These are phyloP conservation scores for Aureobasidium sp. DNA, from an alignment of 2,329 filamentous ascomycete species.

Conservation along the genomic window DNA sequence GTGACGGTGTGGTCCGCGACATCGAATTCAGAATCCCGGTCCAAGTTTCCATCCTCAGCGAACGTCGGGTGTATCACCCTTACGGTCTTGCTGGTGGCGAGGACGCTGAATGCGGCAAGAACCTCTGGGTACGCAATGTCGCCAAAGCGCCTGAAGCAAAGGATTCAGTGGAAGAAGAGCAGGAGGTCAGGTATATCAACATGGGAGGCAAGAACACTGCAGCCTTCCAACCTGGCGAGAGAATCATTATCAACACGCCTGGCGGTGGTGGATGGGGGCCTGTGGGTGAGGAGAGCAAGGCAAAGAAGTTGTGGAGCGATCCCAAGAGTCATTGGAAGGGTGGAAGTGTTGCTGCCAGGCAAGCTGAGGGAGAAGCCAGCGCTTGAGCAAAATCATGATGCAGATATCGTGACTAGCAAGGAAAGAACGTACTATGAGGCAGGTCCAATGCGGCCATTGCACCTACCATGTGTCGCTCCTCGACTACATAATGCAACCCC, in stretches of 20 bases:
- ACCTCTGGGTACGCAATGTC: conserved; percentile 77
- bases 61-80: conserved; percentile 66
- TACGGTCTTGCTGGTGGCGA: conserved; percentile 80
- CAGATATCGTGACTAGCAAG: too few relatives aligned
- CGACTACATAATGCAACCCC: too few relatives aligned
- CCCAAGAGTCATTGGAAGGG: conserved; percentile 51
- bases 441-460: too few relatives aligned
- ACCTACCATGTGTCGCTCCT: too few relatives aligned
- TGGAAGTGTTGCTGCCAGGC: conserved; percentile 48
- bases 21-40: conserved; percentile 75
- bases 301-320: conserved; percentile 42
- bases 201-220: conserved; percentile 74
- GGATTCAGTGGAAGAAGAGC: conserved; percentile 17
- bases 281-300: conserved; percentile 48
- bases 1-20: conserved; percentile 67
- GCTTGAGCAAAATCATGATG: conserved; percentile 16
- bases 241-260: conserved; percentile 69
- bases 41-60: conserved; percentile 69
- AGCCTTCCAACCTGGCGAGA: conserved; percentile 64
- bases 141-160: conserved; percentile 25
- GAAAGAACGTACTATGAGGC: too few relatives aligned
- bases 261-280: conserved; percentile 72
- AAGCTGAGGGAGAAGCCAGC: conserved; percentile 43
- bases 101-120: conserved; percentile 69
- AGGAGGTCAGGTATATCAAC: conserved; percentile 53